A percentile compares a stretch with the other conserved stretches of the same genome.
Evolutionary conservation across 768 basidiomycete genomes (phyloP).

Genomic region (Psilocybe subaeruginosa): DNA sequence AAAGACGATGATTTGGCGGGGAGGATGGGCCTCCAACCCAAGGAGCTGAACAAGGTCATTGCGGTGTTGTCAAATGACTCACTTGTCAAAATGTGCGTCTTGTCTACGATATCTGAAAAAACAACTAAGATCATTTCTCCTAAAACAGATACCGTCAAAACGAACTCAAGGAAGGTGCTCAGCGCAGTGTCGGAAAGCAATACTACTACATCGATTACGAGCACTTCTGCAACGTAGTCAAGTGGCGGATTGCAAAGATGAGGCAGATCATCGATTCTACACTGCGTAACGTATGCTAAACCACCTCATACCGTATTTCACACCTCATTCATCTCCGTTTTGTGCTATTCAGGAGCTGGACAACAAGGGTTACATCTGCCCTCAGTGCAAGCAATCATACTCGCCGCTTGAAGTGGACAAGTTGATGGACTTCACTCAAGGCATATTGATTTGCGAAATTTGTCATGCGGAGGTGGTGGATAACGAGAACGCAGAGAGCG

Average conservation of each 20-base stretch:
- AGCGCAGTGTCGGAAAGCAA: conserved; percentile 83
- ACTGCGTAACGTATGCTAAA: conserved; percentile 74
- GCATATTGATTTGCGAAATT: conserved; percentile 82
- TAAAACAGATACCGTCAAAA: conserved; percentile 79
- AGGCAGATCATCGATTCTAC: conserved; percentile 86
- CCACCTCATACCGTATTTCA: neutral
- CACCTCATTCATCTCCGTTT: neutral
- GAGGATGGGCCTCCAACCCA: conserved; percentile 85
- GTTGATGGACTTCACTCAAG: conserved; percentile 71
- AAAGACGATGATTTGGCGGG: conserved; percentile 95
- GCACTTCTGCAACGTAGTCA: conserved; percentile 95
- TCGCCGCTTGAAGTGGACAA: conserved; percentile 84
- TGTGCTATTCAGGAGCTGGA: conserved; percentile 77
- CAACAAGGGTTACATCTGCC: conserved; percentile 97
- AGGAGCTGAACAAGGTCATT: conserved; percentile 89
- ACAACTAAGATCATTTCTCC: neutral
- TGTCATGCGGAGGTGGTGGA: conserved; percentile 87
- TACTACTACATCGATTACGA: conserved; percentile 98
- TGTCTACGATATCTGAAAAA: conserved; percentile 3
- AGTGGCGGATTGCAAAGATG: conserved; percentile 96
- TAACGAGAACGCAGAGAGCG: conserved; percentile 89
- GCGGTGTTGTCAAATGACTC: conserved; percentile 79
- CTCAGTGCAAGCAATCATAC: conserved; percentile 83
- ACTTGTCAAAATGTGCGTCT: conserved; percentile 73
- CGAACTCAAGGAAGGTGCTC: conserved; percentile 88